A percentile compares a stretch with the other conserved stretches of the same genome.
These are phyloP conservation scores for Dendrobium catenatum DNA, from an alignment of 106 monocot species.

Conservation along the genomic window DNA sequence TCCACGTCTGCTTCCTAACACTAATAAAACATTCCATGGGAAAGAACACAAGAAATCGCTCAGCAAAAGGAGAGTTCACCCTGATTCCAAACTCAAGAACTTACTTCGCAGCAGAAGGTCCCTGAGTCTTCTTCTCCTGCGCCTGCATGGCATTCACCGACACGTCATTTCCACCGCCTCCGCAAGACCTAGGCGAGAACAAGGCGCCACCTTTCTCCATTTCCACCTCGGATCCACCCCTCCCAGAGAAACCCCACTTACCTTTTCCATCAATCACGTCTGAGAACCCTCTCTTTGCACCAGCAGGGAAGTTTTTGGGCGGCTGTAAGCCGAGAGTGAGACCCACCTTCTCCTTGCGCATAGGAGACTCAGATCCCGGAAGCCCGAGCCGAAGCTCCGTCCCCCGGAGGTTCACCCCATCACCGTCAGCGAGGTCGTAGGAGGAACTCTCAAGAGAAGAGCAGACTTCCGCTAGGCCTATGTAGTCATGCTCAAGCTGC, in stretches of 20 bases:
- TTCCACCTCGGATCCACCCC: conserved; percentile 8
- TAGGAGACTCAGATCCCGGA: conserved; percentile 26
- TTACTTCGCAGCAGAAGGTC: conserved; percentile 56
- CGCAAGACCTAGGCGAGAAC: conserved; percentile 20
- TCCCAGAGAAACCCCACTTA: conserved; percentile 9
- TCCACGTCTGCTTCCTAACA: no score
- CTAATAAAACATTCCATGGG: no score
- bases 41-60: background rate
- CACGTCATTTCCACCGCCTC: background rate
- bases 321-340: conserved; percentile 7
- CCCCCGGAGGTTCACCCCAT: conserved; percentile 1
- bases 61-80: no score
- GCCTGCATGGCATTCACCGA: conserved; percentile 15
- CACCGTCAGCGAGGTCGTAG: conserved; percentile 1
- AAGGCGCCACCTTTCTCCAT: conserved; percentile 22
- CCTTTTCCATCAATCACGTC: conserved; percentile 13
- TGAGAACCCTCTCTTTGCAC: conserved; percentile 27
- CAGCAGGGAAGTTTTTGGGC: conserved; percentile 7
- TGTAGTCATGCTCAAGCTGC: conserved; percentile 42
- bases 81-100: background rate
- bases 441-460: background rate
- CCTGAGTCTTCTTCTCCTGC: background rate
- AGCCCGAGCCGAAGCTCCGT: conserved; percentile 38
- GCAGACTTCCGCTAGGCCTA: conserved; percentile 19
- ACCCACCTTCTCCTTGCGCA: background rate